Conservation (phyloP, 306 rosid genomes). For the Malus sieversii region DNA sequence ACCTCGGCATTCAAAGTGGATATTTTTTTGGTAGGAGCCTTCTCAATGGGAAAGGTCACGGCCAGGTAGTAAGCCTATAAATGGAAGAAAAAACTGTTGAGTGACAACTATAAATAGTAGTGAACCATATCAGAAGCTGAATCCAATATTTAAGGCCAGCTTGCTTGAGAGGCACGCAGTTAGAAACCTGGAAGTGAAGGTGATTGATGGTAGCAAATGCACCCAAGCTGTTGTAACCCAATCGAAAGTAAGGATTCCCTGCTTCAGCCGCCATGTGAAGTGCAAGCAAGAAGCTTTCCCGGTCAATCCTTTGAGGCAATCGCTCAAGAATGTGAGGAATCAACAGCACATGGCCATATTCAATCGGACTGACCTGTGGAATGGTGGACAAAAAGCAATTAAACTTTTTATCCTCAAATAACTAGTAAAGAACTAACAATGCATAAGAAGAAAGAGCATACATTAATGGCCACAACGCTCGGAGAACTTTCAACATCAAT, state of each 20-base stretch:
- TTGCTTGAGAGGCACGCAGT: neutral
- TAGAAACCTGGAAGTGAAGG: slow-evolving; percentile 88
- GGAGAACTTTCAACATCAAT: slow-evolving; percentile 73
- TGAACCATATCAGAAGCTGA: neutral
- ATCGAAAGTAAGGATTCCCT: slow-evolving; percentile 57
- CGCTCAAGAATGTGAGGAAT: slow-evolving; percentile 70
- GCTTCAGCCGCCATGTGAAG: slow-evolving; percentile 86
- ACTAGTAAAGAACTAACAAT: neutral
- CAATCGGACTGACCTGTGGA: slow-evolving; percentile 93
- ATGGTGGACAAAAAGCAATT: slow-evolving; percentile 1
- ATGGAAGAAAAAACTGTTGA: neutral
- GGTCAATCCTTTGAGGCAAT: slow-evolving; percentile 86
- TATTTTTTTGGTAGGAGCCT: slow-evolving; percentile 73
- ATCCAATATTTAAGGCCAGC: neutral
- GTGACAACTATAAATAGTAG: neutral
- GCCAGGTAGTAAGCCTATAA: slow-evolving; percentile 84
- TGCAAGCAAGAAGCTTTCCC: slow-evolving; percentile 71
- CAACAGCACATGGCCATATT: slow-evolving; percentile 86
- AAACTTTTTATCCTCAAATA: neutral
- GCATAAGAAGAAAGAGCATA: slow-evolving; percentile 20
- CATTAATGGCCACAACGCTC: slow-evolving; percentile 83
- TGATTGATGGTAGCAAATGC: slow-evolving; percentile 98
- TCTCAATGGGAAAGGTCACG: slow-evolving; percentile 82
- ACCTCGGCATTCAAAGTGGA: slow-evolving; percentile 43
- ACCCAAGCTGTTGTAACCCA: slow-evolving; percentile 95